A percentile compares a stretch with the other conserved stretches of the same genome.
These are phyloP conservation scores for Thalassia testudinum DNA, from an alignment of 116 monocot species.

Conservation along the genomic window DNA sequence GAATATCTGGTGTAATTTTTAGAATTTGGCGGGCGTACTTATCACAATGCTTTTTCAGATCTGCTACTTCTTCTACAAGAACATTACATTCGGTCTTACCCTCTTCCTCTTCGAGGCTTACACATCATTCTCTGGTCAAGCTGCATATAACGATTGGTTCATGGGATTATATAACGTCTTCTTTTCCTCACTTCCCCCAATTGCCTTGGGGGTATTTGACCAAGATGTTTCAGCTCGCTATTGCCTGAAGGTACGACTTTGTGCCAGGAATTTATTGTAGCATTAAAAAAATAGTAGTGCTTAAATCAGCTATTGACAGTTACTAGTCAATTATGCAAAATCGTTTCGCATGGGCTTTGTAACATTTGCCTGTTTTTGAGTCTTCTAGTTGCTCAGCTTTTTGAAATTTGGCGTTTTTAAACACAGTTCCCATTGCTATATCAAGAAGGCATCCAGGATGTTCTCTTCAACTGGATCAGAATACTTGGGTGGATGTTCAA, in stretches of 20 bases:
- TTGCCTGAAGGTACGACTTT: constrained; percentile 14
- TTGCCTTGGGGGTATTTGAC: constrained; percentile 26
- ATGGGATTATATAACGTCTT: constrained; percentile 25
- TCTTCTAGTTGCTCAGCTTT: no score
- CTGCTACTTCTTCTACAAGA: constrained; percentile 38
- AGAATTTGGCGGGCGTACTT: no score
- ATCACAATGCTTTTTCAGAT: constrained; percentile 22
- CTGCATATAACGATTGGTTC: constrained; percentile 25
- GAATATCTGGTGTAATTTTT: no score
- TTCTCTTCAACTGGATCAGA: constrained; percentile 25
- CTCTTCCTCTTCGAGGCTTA: constrained; percentile 28
- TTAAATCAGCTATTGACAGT: no score
- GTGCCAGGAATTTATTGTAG: no score
- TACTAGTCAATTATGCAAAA: no score
- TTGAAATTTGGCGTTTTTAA: background rate
- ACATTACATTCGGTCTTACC: constrained; percentile 23
- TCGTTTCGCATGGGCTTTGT: no score
- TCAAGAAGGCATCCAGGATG: constrained; percentile 29
- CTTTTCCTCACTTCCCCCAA: constrained; percentile 21
- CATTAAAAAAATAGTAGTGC: no score
- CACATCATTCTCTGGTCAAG: constrained; percentile 23
- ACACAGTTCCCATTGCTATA: constrained; percentile 31
- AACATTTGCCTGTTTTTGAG: no score
- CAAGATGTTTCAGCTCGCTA: constrained; percentile 25
- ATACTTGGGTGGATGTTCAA: constrained; percentile 34